These are phyloP conservation scores for Melampsora larici-populina DNA, from an alignment of 1,284 basidiomycete genomes.

Conservation along the genomic window DNA sequence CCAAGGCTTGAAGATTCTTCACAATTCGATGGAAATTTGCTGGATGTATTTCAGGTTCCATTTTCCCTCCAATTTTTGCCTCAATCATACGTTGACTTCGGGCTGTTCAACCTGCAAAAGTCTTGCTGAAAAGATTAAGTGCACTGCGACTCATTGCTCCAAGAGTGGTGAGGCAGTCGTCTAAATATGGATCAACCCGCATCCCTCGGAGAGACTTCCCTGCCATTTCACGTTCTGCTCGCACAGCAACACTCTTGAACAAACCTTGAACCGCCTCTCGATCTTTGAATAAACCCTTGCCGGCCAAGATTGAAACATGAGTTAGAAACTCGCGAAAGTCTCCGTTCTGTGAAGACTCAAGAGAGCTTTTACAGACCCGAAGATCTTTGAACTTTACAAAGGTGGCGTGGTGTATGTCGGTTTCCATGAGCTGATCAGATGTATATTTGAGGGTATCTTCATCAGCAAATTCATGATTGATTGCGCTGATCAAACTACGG, in stretches of 20 bases:
- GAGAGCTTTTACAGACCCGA: neutral
- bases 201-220: conserved; percentile 11
- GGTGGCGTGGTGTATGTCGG: neutral
- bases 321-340: neutral
- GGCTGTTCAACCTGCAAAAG: neutral
- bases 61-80: conserved; percentile 6
- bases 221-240: neutral
- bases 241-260: neutral
- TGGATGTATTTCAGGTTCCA: conserved; percentile 5
- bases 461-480: conserved; percentile 11
- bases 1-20: neutral
- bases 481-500: neutral
- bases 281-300: conserved; percentile 4
- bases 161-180: conserved; percentile 18
- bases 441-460: conserved; percentile 8
- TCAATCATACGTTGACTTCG: neutral
- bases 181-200: conserved; percentile 1
- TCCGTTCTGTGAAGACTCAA: neutral
- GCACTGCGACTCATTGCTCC: conserved; percentile 17
- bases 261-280: conserved; percentile 10
- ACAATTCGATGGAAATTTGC: conserved; percentile 9
- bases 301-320: neutral
- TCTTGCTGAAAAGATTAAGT: neutral
- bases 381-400: neutral
- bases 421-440: neutral